Evolutionary conservation across 1,284 basidiomycete species (phyloP), one percentile per base, ranked within the genome.

Genomic region (Ganoderma meredithae): DNA sequence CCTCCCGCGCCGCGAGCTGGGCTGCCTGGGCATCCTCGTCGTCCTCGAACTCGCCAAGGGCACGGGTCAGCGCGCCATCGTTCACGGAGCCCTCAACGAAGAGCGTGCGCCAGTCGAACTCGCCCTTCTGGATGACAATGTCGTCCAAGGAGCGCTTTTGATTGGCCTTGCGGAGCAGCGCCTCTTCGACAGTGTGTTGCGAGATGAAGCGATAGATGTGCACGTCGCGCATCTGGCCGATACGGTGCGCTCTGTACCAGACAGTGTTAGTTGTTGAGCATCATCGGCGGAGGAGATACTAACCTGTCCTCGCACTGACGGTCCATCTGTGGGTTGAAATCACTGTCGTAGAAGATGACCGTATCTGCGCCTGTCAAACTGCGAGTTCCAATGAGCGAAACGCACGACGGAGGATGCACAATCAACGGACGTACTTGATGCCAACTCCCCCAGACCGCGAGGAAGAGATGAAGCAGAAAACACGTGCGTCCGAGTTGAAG

Each of bases 301-400:
- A n/a, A 92, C 86, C 96, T 89, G 80, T 99, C 97, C 83, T 98
- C 97, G 80, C 97, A 98, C 79, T 99, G 97, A 64, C 92, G 86
- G 78, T 99, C 97, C 92, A 98, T 98, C 72, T 97, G 96, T 0
- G 96, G 96, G 76, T 98, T 98, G 86, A 98, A 99, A 79, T 99
- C 97, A 66, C 95, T 95, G 78, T 99, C 97, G 78, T 98, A 98
- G 81, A 97, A 97, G 63, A 98, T 88, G 72, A 99, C 97, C 0
- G 96, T 98, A 78, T 98, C 96, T 19, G 97, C 97, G n/a, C 97
- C 97, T 10, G 97, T 97, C 67, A 97, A 81, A 76, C 93, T 95
- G 41, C 15, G 52, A 25, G 15, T 41, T 12, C 40, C 15, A 60
- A 6, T 65, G 4, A 60, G 55, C 36, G 19, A 15, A 25, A 25